Evolutionary conservation across 495 filamentous ascomycete species (phyloP), one percentile per base, ranked within the genome.

Genomic region (Daldinia grandis): DNA sequence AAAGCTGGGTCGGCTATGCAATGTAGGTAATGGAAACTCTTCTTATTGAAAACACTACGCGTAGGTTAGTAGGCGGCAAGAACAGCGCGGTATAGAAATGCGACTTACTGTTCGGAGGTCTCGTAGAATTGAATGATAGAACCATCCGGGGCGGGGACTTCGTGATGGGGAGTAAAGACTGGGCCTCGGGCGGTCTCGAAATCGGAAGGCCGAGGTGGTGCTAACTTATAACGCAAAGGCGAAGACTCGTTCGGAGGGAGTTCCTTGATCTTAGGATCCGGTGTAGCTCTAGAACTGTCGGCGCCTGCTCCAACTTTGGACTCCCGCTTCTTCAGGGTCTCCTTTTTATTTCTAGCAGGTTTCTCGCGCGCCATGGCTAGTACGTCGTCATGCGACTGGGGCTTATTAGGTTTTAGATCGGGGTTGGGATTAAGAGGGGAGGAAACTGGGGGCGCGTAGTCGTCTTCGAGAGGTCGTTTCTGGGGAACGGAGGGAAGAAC

Each of bases 1-100:
- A 98, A 96, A 17, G 84, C 84, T 0, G 91, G 90, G 71, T 98
- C 95, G 57, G 93, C 92, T 64, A 98, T 93, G 75, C 93, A 96
- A 67, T 94, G 93, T 38, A 86, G 92, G 77, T 98, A 99, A 38
- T 92, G 90, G 70, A 92, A 98, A 44, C 89, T 92, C 79, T 94
- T 93, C 76, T 95, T 95, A 72, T 97, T 98, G 68, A 88, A 91
- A 44, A 95, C 92, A 77, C 91, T 93, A 31, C n/a, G 44, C 21
- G 30, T 2, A 78, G 75, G 61, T 85, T 78, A 59, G 81, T 78
- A 55, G 79, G 68, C 15, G 60, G 58, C 25, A 77, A 80, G 65
- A 19, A 30, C 37, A 10, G 42, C 75, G 64, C 27, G 78, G 76
- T 60, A 74, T 73, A 14, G 81, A 72, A 72, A 81, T 25, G 78